Conservation (phyloP, 202 grass and related monocot species). For the Schoenoplectus tabernaemontani region DNA sequence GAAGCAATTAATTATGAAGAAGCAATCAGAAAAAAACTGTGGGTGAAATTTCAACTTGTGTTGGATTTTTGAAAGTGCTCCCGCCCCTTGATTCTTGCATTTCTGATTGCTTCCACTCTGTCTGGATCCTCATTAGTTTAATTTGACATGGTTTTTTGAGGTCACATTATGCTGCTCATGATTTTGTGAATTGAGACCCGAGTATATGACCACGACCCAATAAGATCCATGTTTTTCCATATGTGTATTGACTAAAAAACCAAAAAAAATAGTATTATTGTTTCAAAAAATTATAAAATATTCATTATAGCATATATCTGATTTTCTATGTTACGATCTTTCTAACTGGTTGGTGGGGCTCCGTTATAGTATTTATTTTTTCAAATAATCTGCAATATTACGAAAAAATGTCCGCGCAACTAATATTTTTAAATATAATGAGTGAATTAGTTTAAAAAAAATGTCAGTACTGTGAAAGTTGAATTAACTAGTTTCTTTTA, state of each 20-base stretch:
- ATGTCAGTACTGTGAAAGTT: background rate
- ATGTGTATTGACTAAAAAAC: too few relatives aligned
- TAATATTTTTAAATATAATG: background rate
- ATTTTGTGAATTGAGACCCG: background rate
- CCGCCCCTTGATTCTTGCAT: background rate
- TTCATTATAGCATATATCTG: background rate
- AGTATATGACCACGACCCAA: background rate
- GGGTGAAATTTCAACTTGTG: background rate
- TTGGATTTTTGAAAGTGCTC: background rate
- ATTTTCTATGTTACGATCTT: background rate
- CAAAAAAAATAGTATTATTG: background rate
- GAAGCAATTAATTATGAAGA: too few relatives aligned
- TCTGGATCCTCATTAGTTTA: background rate
- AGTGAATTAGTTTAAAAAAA: background rate
- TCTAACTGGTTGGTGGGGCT: background rate
- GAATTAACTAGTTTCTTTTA: background rate
- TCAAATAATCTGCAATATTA: too few relatives aligned
- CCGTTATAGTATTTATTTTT: too few relatives aligned
- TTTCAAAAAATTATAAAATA: background rate
- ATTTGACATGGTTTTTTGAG: background rate
- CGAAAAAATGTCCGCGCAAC: too few relatives aligned
- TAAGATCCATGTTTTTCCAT: too few relatives aligned
- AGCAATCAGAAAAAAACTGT: background rate
- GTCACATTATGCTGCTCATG: background rate
- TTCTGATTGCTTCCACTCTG: background rate